These are phyloP conservation scores for Backusella psychrophila DNA, from an alignment of 192 early-diverging fungal genomes.

Conservation along the genomic window DNA sequence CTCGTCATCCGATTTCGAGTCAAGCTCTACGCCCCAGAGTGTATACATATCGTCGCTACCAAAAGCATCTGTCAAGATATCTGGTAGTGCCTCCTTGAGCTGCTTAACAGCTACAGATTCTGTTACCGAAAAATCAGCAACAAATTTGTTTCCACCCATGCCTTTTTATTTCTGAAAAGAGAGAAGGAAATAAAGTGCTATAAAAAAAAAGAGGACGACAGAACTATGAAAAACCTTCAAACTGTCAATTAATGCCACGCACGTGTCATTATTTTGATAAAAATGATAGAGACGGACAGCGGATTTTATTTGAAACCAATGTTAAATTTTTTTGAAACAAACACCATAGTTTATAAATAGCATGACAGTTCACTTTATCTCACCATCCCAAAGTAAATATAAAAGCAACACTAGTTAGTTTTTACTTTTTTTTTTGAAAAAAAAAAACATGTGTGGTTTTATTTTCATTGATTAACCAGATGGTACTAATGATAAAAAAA, in stretches of 20 bases:
- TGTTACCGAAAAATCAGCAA: constrained; percentile 23
- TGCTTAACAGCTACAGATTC: constrained; percentile 41
- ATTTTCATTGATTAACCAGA: too few relatives aligned
- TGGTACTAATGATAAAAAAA: too few relatives aligned
- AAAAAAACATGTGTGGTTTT: too few relatives aligned
- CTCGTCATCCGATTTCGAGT: constrained; percentile 38
- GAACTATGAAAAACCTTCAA: neutral
- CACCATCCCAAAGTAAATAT: too few relatives aligned
- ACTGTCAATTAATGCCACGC: neutral
- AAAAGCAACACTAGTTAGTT: too few relatives aligned
- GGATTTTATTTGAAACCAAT: neutral
- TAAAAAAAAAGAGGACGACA: neutral
- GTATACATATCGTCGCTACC: constrained; percentile 32
- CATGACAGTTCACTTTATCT: neutral
- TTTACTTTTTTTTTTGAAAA: too few relatives aligned
- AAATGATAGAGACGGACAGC: neutral
- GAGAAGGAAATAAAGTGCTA: neutral
- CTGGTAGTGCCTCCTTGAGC: constrained; percentile 46
- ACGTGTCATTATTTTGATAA: neutral
- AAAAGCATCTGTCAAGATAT: constrained; percentile 28
- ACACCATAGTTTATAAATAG: neutral
- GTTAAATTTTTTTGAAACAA: neutral
- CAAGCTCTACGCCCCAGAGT: constrained; percentile 53
- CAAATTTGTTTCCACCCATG: constrained; percentile 22
- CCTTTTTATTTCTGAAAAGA: neutral